Evolutionary conservation across 2,329 filamentous ascomycete species (phyloP).

Genomic region (Dothiorella sarmentorum): DNA sequence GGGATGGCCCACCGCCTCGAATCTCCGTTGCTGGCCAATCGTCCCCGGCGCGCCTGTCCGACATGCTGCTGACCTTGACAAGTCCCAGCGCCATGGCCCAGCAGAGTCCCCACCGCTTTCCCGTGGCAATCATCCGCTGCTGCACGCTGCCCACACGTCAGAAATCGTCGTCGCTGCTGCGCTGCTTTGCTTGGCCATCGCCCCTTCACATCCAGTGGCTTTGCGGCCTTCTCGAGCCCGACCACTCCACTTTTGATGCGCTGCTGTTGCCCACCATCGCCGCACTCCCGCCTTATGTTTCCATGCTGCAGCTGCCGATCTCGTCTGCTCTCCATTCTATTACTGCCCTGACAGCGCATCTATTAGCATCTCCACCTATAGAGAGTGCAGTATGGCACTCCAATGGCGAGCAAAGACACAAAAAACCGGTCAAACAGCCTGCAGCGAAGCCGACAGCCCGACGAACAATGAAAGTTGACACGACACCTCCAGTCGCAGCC

Average conservation of each 20-base stretch:
- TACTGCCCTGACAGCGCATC: neutral
- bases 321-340: neutral
- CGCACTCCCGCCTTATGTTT: neutral
- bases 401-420: too few relatives aligned
- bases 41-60: neutral
- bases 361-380: neutral
- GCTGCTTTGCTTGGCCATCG: neutral
- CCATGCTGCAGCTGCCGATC: neutral
- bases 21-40: neutral
- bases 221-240: neutral
- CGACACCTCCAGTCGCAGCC: neutral
- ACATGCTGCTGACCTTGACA: neutral
- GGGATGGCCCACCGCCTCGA: neutral
- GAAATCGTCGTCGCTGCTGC: neutral
- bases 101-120: neutral
- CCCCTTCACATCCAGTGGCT: neutral
- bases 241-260: slow-evolving; percentile 8
- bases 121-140: slow-evolving; percentile 9
- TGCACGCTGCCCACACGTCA: neutral
- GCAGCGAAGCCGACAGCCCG: neutral
- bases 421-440: too few relatives aligned
- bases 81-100: neutral
- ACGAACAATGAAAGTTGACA: neutral
- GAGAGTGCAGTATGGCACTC: too few relatives aligned
- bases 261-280: neutral